Evolutionary conservation across 768 basidiomycete genomes (phyloP), one percentile per base, ranked within the genome.

Genomic region (Leccinum disarticulatum): DNA sequence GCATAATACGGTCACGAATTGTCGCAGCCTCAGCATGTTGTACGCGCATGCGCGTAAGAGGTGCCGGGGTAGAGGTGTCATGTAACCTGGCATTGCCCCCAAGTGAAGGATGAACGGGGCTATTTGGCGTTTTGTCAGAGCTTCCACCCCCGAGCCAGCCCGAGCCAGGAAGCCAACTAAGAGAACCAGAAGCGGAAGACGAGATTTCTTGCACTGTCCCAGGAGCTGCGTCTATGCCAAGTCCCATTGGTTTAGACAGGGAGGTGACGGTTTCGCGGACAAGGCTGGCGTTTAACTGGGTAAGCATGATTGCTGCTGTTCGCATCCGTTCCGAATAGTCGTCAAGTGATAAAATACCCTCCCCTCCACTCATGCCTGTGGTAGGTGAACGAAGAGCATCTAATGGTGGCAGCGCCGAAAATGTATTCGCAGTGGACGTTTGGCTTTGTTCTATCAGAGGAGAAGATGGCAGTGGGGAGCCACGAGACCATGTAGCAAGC

Each of bases 261-360:
- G 63, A 56, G 1, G 73, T 75, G 4, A 78, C 66, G 27, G 80
- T 73, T 65, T 90, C 88, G 62, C 84, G 82, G 31, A 83, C 77
- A 54, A 90, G 79, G 67, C 82, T 92, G 1, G 93, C 88, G 67
- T 95, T 97, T 52, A 99, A 82, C 74, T 99, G 97, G 1, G 97
- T 88, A 30, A 99, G 87, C 97, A 99, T 98, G 62, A 98, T 88
- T 10, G 97, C 97, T 10, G 97, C 97, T 10, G 95, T 97, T 8
- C 93, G 87, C 97, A 99, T 99, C 54, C 97, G 86, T 65, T 98
- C 94, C 1, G 96, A 96, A 76, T 99, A 99, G 65, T 99, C 96
- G 66, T 99, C 96, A 25, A 99, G 78, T 1, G 95, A 93, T 14
- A 98, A 77, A 27, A 63, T 52, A 35, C 41, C 58, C n/a, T 68